Evolutionary conservation across 164 flowering plant genomes (phyloP), one percentile per base, ranked within the genome.

Genomic region (Berberis vulgaris): DNA sequence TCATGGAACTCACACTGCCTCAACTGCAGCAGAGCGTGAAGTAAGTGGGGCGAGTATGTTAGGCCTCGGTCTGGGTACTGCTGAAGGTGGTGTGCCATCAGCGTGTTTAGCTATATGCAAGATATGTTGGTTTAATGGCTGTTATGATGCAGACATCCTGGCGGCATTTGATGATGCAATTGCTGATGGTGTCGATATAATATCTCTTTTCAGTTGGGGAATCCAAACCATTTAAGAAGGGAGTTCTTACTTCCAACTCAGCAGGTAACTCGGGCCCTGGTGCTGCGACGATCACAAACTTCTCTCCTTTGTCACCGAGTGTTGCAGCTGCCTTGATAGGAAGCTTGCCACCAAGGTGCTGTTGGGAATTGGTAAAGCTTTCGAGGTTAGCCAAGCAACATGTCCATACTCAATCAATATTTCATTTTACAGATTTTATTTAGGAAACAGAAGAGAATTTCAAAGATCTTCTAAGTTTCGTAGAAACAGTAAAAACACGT

Each of bases 1-100:
- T 1, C 96, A 89, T 58, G 96, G 93, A 4, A 78, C 79, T 3
- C 96, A 85, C 71, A 80, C 83, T n/a, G 78, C 93, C 40, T 87
- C 91, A 0, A 87, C 83, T 1, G 86, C 80, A 4, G 86, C 93
- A 0, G 89, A 93, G 0, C 42, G 13, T 40, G 41, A 53, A 39
- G 88, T 87, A 0, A 64, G 53, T 41, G 50, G 42, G 5, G 81
- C 82, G 12, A 84, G 82, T 70, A 49, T 79, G 5, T 11, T 57
- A 0, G 93, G 89, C 44, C 54, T 81, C 2, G 91, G 70, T 2
- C 41, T 13, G 1, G 91, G 96, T 3, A 84, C 82, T 0, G 85
- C 84, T 5, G 60, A 86, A 43, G 89, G 96, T 2, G 91, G 77
- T 2, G 85, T 82, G 44, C 93, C 91, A 1, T 72, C 80, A 1